A percentile compares a stretch with the other conserved stretches of the same genome.
Evolutionary conservation across 2,329 filamentous ascomycete species (phyloP).

Genomic region (Xylaria sp.): DNA sequence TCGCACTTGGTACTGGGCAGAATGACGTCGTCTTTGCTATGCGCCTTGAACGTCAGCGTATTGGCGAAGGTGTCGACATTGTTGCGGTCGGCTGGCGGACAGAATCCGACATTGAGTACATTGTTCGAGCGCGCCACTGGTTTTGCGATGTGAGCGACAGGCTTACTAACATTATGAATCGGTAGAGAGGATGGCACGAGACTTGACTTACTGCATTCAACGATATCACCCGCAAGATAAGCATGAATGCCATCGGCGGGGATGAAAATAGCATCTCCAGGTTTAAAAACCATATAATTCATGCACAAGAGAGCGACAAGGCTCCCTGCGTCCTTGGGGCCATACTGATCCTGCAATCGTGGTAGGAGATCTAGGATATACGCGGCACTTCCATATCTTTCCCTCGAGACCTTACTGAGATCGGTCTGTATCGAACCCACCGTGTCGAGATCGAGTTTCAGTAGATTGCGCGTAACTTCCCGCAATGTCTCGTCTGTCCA

Average conservation of each 20-base stretch:
- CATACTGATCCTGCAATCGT: constrained; percentile 73
- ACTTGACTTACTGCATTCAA: constrained; percentile 69
- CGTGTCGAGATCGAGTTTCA: constrained; percentile 63
- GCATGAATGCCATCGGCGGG: constrained; percentile 80
- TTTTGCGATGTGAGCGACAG: not conserved
- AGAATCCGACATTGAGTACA: constrained; percentile 76
- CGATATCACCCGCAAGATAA: constrained; percentile 77
- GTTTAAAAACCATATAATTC: constrained; percentile 75
- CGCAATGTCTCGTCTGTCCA: constrained; percentile 70
- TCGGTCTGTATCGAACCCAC: constrained; percentile 65
- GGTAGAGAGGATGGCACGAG: not conserved
- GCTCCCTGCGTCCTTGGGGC: constrained; percentile 70
- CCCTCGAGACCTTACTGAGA: constrained; percentile 60
- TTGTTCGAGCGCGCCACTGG: constrained; percentile 76
- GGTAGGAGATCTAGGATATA: constrained; percentile 74
- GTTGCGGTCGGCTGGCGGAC: constrained; percentile 72
- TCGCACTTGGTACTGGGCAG: constrained; percentile 62
- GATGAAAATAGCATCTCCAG: constrained; percentile 76
- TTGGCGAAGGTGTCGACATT: constrained; percentile 72
- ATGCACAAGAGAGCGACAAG: constrained; percentile 77
- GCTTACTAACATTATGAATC: not conserved
- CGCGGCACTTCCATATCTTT: constrained; percentile 60
- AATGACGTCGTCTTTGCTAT: constrained; percentile 66
- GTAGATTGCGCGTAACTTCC: constrained; percentile 64
- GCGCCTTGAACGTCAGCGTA: constrained; percentile 72